Conservation (phyloP, 768 basidiomycete genomes). For the Hericium rajendrae region DNA sequence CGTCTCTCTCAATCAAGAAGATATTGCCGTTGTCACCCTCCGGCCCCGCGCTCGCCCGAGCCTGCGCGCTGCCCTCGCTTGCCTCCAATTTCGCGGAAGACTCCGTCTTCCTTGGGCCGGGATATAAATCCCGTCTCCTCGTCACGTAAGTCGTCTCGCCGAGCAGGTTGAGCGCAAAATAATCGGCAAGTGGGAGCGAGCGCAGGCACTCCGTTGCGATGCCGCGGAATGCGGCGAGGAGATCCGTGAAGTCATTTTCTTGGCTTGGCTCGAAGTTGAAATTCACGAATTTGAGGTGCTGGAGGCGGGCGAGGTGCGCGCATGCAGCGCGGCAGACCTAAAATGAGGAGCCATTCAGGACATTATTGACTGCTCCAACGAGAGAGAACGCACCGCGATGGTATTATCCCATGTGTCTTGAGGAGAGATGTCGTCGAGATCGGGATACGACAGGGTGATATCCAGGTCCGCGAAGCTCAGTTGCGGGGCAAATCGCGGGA, state of each 20-base stretch:
- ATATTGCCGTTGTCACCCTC: background rate
- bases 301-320: background rate
- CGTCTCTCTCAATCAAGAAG: background rate
- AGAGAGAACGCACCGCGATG: too few relatives aligned
- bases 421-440: background rate
- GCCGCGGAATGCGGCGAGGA: too few relatives aligned
- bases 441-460: background rate
- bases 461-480: background rate
- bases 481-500: background rate
- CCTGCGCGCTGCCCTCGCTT: too few relatives aligned
- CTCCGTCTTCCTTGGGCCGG: background rate
- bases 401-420: background rate
- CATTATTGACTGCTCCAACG: background rate
- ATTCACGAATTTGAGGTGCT: background rate
- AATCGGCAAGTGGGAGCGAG: too few relatives aligned
- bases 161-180: background rate
- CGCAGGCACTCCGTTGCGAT: too few relatives aligned
- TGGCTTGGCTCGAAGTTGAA: background rate
- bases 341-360: background rate
- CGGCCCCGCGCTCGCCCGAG: background rate
- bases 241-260: too few relatives aligned
- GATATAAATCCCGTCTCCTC: background rate
- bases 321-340: background rate
- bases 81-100: background rate
- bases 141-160: background rate